Conservation (phyloP, 1,139 yeast genomes). For the Kodamaea sp. region DNA sequence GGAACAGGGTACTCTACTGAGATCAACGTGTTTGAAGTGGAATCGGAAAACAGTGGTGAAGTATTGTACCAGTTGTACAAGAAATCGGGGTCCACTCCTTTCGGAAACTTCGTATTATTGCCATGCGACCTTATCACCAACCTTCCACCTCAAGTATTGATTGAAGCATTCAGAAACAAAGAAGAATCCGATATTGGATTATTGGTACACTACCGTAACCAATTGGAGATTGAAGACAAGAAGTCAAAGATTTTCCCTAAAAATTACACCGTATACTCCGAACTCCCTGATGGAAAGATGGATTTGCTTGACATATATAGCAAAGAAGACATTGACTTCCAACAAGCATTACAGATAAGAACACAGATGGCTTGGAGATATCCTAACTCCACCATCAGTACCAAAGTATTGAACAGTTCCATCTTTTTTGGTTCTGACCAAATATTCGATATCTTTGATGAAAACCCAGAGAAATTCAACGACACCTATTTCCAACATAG, state of each 20-base stretch:
- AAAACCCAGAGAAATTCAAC: constrained; percentile 32
- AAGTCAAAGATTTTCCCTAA: constrained; percentile 57
- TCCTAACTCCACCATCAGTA: constrained; percentile 75
- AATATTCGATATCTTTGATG: constrained; percentile 42
- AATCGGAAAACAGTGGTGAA: constrained; percentile 63
- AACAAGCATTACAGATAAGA: constrained; percentile 72
- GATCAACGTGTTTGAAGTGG: constrained; percentile 49
- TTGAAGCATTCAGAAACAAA: constrained; percentile 79
- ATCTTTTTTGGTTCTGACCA: constrained; percentile 73
- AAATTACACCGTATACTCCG: constrained; percentile 53
- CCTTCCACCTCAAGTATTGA: constrained; percentile 83
- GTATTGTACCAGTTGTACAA: constrained; percentile 52
- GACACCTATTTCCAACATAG: constrained; percentile 43
- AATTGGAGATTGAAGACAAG: constrained; percentile 74
- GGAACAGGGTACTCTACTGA: constrained; percentile 7
- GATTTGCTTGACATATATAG: constrained; percentile 71
- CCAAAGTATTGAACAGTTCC: constrained; percentile 71
- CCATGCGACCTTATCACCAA: constrained; percentile 95
- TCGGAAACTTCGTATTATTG: constrained; percentile 62
- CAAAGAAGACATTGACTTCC: constrained; percentile 61
- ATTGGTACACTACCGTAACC: constrained; percentile 70
- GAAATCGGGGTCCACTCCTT: constrained; percentile 37
- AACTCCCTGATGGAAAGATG: constrained; percentile 49
- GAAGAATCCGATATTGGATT: constrained; percentile 67
- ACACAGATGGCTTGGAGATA: constrained; percentile 89